Evolutionary conservation across 495 filamentous ascomycete genomes (phyloP).

Genomic region (Annulohypoxylon moriforme): DNA sequence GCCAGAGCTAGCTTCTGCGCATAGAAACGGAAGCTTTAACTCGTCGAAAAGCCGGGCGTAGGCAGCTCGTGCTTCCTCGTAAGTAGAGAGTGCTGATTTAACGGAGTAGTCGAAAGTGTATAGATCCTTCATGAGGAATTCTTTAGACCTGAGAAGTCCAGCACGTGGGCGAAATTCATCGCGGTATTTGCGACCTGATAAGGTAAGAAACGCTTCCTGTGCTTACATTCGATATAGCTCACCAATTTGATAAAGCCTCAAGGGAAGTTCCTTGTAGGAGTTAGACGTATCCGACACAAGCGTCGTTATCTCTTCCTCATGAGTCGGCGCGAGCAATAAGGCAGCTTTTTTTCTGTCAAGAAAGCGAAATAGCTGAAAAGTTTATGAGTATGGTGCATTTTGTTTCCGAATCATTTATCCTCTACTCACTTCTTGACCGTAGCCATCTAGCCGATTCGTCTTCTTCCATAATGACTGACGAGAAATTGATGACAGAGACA

Average conservation of each 20-base stretch:
- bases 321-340: conserved; percentile 88
- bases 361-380: conserved; percentile 77
- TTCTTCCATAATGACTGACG: conserved; percentile 85
- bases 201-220: conserved; percentile 21
- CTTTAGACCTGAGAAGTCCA: conserved; percentile 87
- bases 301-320: conserved; percentile 94
- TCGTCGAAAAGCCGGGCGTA: conserved; percentile 84
- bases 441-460: conserved; percentile 62
- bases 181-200: conserved; percentile 87
- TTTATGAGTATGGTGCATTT: not conserved
- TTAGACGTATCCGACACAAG: conserved; percentile 78
- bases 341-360: conserved; percentile 79
- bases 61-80: conserved; percentile 72
- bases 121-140: conserved; percentile 98
- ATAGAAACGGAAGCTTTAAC: conserved; percentile 82
- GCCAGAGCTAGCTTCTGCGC: conserved; percentile 92
- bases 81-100: conserved; percentile 77
- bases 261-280: conserved; percentile 86
- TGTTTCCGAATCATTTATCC: not conserved
- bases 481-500: conserved; percentile 89
- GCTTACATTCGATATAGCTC: conserved; percentile 39
- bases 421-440: conserved; percentile 67
- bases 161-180: conserved; percentile 91
- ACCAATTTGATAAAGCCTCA: conserved; percentile 93
- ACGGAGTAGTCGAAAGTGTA: conserved; percentile 89